phyloP scores from a whole-genome alignment of 345 rosid genomes.

The Erodium maritimum region DNA sequence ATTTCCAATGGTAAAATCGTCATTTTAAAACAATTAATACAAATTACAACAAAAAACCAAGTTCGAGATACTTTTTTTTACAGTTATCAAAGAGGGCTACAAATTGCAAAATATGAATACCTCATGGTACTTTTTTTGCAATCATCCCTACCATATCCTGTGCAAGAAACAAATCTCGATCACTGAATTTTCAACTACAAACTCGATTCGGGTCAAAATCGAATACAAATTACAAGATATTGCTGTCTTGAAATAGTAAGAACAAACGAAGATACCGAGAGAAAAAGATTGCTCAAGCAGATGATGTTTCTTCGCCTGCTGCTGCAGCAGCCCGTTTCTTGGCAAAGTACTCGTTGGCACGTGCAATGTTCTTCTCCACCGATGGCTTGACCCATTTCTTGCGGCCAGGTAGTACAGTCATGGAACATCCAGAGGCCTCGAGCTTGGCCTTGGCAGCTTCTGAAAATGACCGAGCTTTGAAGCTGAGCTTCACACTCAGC shows the following conservation, averaged over 20 bases:
- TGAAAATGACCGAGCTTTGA: slow-evolving; percentile 76
- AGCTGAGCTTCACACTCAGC: slow-evolving; percentile 55
- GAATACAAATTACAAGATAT: no score
- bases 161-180: background rate
- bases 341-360: slow-evolving; percentile 84
- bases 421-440: slow-evolving; percentile 65
- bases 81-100: no score
- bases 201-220: no score
- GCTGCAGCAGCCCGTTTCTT: slow-evolving; percentile 65
- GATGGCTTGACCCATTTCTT: slow-evolving; percentile 93
- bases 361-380: slow-evolving; percentile 65
- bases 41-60: no score
- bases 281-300: background rate
- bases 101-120: no score
- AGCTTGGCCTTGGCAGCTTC: slow-evolving; percentile 77
- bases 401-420: slow-evolving; percentile 66
- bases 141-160: no score
- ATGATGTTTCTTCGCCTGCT: slow-evolving; percentile 25
- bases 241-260: no score
- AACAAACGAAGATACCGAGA: no score
- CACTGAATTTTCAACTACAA: background rate
- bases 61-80: no score
- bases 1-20: no score
- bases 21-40: no score
- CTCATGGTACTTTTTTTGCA: no score